These are phyloP conservation scores for Diaporthe sp. DNA, from an alignment of 2,329 filamentous ascomycete genomes.

Conservation along the genomic window DNA sequence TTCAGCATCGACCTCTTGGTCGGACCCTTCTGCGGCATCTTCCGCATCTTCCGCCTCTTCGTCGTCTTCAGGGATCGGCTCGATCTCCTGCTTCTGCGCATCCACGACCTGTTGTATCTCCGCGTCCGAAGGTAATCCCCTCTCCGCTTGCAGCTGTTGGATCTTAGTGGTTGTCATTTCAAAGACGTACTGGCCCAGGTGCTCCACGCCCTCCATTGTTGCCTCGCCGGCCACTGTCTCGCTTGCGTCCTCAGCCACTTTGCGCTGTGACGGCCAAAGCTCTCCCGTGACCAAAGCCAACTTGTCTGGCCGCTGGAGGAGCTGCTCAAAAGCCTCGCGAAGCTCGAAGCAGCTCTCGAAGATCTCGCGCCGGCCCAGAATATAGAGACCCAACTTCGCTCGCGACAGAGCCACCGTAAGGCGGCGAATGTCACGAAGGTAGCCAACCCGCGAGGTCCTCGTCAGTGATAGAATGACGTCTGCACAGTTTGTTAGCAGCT, in stretches of 20 bases:
- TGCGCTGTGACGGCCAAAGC: conserved; percentile 79
- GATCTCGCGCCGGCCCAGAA: conserved; percentile 87
- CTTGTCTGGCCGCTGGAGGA: conserved; percentile 84
- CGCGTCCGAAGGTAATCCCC: conserved; percentile 46
- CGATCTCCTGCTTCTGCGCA: conserved; percentile 42
- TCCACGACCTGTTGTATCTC: conserved; percentile 43
- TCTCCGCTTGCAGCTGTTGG: conserved; percentile 60
- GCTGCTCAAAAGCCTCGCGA: conserved; percentile 83
- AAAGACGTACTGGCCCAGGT: conserved; percentile 94
- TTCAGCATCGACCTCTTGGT: conserved; percentile 48
- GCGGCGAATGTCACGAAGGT: conserved; percentile 91
- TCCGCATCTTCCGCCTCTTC: conserved; percentile 43
- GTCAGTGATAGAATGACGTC: conserved; percentile 95
- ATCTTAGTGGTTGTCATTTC: conserved; percentile 85
- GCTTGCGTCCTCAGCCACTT: conserved; percentile 57
- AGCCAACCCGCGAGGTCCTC: conserved; percentile 88
- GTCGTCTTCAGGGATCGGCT: conserved; percentile 48
- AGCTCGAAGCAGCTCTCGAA: conserved; percentile 93
- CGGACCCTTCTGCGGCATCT: conserved; percentile 46
- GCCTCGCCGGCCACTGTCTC: conserved; percentile 69
- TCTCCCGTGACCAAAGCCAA: conserved; percentile 86
- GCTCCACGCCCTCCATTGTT: conserved; percentile 91
- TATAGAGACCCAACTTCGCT: conserved; percentile 90
- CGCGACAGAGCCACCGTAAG: conserved; percentile 95
- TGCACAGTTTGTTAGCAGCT: conserved; percentile 51